Percentiles rank a stretch among this genome's conserved stretches.
Conservation (phyloP, 805 yeast species). For the Pichia rugopelliculosa region DNA sequence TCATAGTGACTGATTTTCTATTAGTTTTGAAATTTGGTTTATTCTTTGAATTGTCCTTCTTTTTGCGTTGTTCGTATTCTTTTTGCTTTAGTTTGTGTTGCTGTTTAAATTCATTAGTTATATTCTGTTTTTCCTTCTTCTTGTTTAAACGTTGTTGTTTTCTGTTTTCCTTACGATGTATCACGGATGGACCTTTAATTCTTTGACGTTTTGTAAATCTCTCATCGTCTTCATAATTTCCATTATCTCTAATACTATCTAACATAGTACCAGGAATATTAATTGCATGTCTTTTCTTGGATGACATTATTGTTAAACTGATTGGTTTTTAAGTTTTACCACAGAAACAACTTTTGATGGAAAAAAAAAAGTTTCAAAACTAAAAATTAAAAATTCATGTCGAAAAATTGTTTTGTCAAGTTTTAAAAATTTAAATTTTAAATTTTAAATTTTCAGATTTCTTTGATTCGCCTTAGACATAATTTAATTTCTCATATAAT, state of each 20-base stretch:
- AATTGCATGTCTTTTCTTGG: constrained; percentile 27
- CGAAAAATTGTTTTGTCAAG: too few relatives aligned
- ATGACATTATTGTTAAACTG: constrained; percentile 7
- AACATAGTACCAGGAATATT: constrained; percentile 37
- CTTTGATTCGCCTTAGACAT: neutral
- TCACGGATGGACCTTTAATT: constrained; percentile 11
- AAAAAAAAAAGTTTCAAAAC: neutral
- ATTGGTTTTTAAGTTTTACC: too few relatives aligned
- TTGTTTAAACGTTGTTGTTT: constrained; percentile 31
- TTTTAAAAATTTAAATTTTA: too few relatives aligned
- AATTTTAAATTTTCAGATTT: neutral
- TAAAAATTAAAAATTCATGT: neutral
- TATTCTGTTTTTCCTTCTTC: constrained; percentile 23
- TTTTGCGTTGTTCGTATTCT: neutral
- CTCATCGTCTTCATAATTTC: constrained; percentile 28
- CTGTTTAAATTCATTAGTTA: constrained; percentile 1
- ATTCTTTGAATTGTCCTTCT: neutral
- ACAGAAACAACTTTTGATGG: too few relatives aligned
- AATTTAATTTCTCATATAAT: neutral
- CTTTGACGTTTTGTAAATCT: constrained; percentile 24
- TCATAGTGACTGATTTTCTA: neutral
- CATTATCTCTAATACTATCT: constrained; percentile 33
- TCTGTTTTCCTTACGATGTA: constrained; percentile 32
- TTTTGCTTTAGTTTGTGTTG: neutral
- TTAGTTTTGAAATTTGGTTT: neutral